phyloP scores from a whole-genome alignment of 2,329 filamentous ascomycete genomes.

The Chalaropsis thielavioides region DNA sequence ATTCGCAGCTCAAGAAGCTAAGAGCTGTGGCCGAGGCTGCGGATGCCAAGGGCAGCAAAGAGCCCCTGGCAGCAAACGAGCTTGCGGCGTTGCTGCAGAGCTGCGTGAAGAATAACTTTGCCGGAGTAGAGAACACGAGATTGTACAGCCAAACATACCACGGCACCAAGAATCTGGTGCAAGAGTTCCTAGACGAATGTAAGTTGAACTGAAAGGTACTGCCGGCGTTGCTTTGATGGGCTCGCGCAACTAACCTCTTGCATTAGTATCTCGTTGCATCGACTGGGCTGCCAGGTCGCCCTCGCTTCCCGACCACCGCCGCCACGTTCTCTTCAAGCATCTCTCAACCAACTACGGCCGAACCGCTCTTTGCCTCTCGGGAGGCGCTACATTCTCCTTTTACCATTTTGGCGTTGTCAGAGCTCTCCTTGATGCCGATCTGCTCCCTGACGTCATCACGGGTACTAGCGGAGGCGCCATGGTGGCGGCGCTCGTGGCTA shows the following conservation, averaged over 20 bases:
- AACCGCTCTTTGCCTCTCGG: constrained; percentile 82
- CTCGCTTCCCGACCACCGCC: constrained; percentile 11
- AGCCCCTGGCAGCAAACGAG: constrained; percentile 36
- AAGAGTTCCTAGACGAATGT: constrained; percentile 78
- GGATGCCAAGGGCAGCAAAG: constrained; percentile 26
- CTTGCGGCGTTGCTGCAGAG: constrained; percentile 67
- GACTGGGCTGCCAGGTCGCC: constrained; percentile 15
- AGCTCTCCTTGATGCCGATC: constrained; percentile 69
- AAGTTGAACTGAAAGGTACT: constrained; percentile 21
- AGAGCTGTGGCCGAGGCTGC: constrained; percentile 43
- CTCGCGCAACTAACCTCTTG: constrained; percentile 4
- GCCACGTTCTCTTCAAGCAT: constrained; percentile 59
- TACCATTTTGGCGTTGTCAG: constrained; percentile 92
- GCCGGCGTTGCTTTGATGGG: neutral
- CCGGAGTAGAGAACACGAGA: constrained; percentile 80
- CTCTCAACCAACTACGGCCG: constrained; percentile 82
- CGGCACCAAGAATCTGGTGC: constrained; percentile 88
- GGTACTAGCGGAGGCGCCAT: constrained; percentile 90
- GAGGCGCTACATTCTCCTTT: constrained; percentile 87
- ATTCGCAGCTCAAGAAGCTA: constrained; percentile 56
- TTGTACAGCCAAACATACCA: constrained; percentile 98
- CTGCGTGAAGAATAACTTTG: constrained; percentile 96
- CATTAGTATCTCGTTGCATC: constrained; percentile 14
- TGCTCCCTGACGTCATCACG: constrained; percentile 87
- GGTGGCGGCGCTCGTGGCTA: constrained; percentile 74